phyloP scores from a whole-genome alignment of 345 rosid species.

The Acer saccharum region DNA sequence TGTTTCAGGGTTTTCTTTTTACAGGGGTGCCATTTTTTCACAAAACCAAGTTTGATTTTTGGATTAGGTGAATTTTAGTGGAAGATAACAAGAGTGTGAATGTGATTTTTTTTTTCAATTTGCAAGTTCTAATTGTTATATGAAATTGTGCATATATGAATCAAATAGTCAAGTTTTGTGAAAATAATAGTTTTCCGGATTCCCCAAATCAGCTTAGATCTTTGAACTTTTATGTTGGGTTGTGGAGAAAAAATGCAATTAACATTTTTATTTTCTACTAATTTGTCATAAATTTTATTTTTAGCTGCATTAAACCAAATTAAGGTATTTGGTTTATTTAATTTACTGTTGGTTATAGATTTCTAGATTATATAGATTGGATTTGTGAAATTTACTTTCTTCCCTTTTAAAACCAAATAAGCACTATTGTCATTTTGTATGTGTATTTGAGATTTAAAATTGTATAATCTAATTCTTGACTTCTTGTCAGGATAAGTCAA shows the following conservation, averaged over 20 bases:
- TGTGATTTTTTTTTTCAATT: neutral
- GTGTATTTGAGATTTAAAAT: conserved; percentile 7
- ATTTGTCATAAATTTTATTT: neutral
- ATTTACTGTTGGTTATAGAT: neutral
- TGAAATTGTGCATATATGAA: neutral
- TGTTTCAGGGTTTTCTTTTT: neutral
- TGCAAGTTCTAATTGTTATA: neutral
- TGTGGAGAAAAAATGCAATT: neutral
- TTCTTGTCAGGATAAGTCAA: conserved; percentile 48
- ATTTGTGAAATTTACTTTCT: neutral
- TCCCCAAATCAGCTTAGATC: neutral
- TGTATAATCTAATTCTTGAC: neutral
- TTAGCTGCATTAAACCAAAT: neutral
- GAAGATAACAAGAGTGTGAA: neutral
- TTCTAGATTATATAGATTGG: neutral
- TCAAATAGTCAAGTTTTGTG: neutral
- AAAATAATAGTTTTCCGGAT: neutral
- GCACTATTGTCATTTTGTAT: neutral
- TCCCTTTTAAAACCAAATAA: neutral
- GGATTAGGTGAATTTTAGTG: neutral
- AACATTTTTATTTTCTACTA: neutral
- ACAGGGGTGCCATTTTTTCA: neutral
- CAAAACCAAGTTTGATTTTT: neutral
- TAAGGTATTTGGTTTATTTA: neutral
- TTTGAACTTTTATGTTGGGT: neutral